Conservation (phyloP, 768 basidiomycete genomes). For the Tulasnella sp. region DNA sequence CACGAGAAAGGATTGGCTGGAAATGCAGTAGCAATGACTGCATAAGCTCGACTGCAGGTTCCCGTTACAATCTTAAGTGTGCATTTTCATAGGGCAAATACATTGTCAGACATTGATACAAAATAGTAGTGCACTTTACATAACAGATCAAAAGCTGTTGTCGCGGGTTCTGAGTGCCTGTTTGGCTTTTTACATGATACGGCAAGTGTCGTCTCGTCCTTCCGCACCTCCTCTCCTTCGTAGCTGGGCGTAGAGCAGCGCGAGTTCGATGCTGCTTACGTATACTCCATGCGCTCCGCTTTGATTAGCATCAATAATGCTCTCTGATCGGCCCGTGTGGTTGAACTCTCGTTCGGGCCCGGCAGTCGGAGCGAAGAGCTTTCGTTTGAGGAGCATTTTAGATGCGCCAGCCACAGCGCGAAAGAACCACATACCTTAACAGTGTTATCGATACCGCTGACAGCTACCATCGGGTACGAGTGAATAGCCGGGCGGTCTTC, state of each 20-base stretch:
- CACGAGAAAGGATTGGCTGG: conserved; percentile 70
- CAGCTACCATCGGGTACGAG: conserved; percentile 72
- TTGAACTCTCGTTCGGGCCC: conserved; percentile 50
- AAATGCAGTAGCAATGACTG: conserved; percentile 49
- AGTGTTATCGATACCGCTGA: conserved; percentile 81
- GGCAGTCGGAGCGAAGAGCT: conserved; percentile 65
- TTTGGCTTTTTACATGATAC: conserved; percentile 13
- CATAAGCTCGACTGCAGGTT: conserved; percentile 41
- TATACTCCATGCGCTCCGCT: conserved; percentile 38
- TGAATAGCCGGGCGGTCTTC: conserved; percentile 60
- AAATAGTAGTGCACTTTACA: neutral
- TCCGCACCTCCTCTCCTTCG: conserved; percentile 5
- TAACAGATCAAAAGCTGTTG: neutral
- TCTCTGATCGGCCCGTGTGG: conserved; percentile 48
- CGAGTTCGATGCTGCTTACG: conserved; percentile 34
- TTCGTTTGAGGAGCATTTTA: conserved; percentile 5
- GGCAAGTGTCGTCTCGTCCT: neutral
- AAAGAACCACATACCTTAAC: conserved; percentile 57
- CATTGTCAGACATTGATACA: conserved; percentile 15
- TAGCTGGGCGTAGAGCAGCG: conserved; percentile 34
- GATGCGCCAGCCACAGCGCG: neutral
- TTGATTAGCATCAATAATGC: conserved; percentile 57
- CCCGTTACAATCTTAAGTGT: neutral
- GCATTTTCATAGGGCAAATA: neutral
- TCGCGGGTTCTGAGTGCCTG: neutral